Base-by-base conservation (phyloP, 495 filamentous ascomycete species). In the Neurospora sp. region DNA sequence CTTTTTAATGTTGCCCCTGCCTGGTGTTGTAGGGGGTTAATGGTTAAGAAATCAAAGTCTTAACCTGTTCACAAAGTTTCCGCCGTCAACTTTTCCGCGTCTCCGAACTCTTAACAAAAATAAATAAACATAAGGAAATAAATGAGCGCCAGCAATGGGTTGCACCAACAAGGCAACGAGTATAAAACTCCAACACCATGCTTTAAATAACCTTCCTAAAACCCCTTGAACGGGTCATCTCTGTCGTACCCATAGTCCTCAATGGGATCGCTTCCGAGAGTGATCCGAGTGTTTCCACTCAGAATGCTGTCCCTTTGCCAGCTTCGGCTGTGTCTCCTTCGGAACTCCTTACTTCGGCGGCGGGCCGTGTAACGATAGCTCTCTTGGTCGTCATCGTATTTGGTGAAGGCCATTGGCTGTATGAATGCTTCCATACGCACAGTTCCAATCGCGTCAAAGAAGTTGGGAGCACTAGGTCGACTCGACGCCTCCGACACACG, bases 361-460 rank as follows among this genome's bases (percentile, higher is more conserved):
- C 84, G 82, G 6, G 79, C 78, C 7, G 77, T 75, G 65, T 79
- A 75, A 37, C 81, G 80, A 71, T 82, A 80, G 69, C 86, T 85
- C 37, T 87, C 84, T 37, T 82, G 78, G 71, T 86, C 84, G 27
- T 86, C 85, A 5, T 85, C 81, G 53, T 83, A 81, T 9, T 77
- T 80, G 1, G 77, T 76, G 61, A 85, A 81, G 9, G 81, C 80
- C 16, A 88, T 78, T 16, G 88, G 87, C 72, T 89, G 89, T 70
- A 94, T 91, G 78, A 99, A 99, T 0, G 96, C 96, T 80, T 98
- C 96, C 96, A 99, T 99, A 39, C 96, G 89, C 48, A 99, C 89
- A 11, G 94, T 97, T 18, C 96, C 96, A 39, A 97, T 91, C 0
- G 92, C 90, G 48, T 91, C 89, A 79, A 91, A 90, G 81, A 91